phyloP scores from a whole-genome alignment of 345 rosid species.

The Eucalyptus decipiens region DNA sequence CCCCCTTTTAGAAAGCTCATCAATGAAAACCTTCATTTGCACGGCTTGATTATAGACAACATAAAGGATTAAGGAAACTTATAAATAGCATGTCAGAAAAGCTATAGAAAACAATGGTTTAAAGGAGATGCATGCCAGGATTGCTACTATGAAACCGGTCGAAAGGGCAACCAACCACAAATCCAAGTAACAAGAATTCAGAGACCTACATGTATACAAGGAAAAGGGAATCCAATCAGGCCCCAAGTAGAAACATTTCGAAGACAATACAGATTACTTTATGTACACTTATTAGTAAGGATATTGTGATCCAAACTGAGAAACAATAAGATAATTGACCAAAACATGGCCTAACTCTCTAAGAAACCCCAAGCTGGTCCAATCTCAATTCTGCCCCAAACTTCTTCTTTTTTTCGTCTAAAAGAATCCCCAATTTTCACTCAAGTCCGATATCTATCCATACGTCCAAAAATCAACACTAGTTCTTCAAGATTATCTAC shows the following conservation, averaged over 20 bases:
- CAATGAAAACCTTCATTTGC: conserved; percentile 50
- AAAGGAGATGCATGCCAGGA: conserved; percentile 18
- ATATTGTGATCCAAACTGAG: neutral
- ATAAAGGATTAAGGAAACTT: neutral
- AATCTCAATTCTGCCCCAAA: fast-evolving
- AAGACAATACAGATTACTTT: neutral
- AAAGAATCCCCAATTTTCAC: neutral
- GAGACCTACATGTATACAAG: conserved; percentile 33
- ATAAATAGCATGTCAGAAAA: neutral
- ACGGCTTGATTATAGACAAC: conserved; percentile 24
- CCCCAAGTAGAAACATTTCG: neutral
- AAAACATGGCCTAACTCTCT: neutral
- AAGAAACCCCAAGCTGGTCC: neutral
- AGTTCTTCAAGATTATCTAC: neutral
- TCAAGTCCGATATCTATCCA: neutral
- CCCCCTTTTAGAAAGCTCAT: conserved; percentile 40
- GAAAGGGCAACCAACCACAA: conserved; percentile 67
- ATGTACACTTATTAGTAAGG: neutral
- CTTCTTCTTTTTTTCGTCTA: neutral
- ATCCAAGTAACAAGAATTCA: conserved; percentile 49
- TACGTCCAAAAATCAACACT: fast-evolving
- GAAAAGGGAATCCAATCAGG: neutral
- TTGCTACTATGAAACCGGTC: conserved; percentile 9
- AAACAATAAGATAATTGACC: neutral
- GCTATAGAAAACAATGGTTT: neutral